Evolutionary conservation across 163 green algal species (phyloP).

Genomic region (Chlorella variabilis): DNA sequence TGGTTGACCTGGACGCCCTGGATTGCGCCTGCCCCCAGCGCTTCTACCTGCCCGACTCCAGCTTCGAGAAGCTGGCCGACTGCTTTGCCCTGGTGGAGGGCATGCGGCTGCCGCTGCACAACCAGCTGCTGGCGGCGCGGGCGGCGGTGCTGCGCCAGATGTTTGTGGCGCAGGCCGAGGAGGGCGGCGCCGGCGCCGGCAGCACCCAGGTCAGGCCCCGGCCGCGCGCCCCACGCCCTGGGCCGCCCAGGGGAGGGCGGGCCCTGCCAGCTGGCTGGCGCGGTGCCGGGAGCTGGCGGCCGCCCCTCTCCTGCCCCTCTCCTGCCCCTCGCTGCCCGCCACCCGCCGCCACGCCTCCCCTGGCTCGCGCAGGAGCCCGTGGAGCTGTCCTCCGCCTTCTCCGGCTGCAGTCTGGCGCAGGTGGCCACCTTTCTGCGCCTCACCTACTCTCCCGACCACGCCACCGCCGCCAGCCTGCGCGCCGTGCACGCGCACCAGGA

Average conservation of each 20-base stretch:
- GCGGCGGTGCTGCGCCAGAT: slow-evolving; percentile 26
- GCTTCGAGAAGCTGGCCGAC: slow-evolving; percentile 18
- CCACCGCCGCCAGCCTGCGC: slow-evolving; percentile 6
- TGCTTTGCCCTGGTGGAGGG: slow-evolving; percentile 22
- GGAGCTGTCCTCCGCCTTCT: slow-evolving; percentile 15
- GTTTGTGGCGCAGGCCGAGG: slow-evolving; percentile 22
- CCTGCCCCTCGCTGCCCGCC: neutral
- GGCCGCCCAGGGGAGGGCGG: too few species aligned
- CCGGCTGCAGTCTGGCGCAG: neutral
- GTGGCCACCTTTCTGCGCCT: slow-evolving; percentile 21
- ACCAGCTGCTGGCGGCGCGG: slow-evolving; percentile 22
- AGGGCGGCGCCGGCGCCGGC: neutral
- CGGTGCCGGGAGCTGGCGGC: neutral
- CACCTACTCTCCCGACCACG: slow-evolving; percentile 14
- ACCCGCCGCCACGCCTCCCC: neutral
- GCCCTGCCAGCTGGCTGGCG: neutral
- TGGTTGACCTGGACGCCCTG: neutral
- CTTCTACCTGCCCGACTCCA: slow-evolving; percentile 11
- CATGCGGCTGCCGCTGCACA: slow-evolving; percentile 30
- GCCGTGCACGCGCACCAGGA: neutral
- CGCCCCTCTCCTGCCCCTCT: too few species aligned
- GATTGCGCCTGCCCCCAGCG: neutral
- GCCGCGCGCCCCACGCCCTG: too few species aligned
- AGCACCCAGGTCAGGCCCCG: neutral
- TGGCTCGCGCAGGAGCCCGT: neutral